Evolutionary conservation across 176 grass and related monocot species (phyloP).

Genomic region (Puccinellia tenuiflora): DNA sequence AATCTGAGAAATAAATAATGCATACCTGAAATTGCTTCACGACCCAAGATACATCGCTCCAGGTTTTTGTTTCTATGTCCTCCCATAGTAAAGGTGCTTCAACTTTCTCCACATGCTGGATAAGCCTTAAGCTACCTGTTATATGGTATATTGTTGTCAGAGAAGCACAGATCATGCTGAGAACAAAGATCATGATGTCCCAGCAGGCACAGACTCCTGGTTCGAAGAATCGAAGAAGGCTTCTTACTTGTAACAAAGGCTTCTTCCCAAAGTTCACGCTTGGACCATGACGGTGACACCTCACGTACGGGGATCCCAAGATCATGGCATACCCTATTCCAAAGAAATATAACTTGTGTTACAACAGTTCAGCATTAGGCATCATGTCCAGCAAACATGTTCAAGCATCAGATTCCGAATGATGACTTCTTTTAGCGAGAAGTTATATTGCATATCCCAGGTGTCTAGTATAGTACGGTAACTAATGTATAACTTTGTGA

Average conservation of each 20-base stretch:
- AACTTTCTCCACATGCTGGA: conserved; percentile 79
- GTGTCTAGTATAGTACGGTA: background rate
- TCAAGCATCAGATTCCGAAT: background rate
- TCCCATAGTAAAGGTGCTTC: conserved; percentile 47
- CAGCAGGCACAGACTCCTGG: background rate
- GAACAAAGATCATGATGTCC: conserved; percentile 19
- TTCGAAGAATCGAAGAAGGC: background rate
- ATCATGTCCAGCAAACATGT: background rate
- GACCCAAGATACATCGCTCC: conserved; percentile 56
- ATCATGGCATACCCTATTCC: conserved; percentile 62
- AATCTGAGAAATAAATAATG: background rate
- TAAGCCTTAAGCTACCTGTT: conserved; percentile 87
- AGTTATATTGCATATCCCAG: background rate
- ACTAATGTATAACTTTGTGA: background rate
- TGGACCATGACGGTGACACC: conserved; percentile 74
- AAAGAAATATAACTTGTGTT: conserved; percentile 15
- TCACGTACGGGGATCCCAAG: conserved; percentile 60
- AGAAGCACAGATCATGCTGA: conserved; percentile 6
- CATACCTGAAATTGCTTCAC: conserved; percentile 61
- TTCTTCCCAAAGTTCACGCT: conserved; percentile 67
- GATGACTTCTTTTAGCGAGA: background rate
- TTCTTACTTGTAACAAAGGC: conserved; percentile 86
- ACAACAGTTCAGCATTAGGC: conserved; percentile 10
- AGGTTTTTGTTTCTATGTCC: conserved; percentile 52
- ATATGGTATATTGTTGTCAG: background rate